phyloP scores from a whole-genome alignment of 2,329 filamentous ascomycete genomes.

The Cadophora sp. region DNA sequence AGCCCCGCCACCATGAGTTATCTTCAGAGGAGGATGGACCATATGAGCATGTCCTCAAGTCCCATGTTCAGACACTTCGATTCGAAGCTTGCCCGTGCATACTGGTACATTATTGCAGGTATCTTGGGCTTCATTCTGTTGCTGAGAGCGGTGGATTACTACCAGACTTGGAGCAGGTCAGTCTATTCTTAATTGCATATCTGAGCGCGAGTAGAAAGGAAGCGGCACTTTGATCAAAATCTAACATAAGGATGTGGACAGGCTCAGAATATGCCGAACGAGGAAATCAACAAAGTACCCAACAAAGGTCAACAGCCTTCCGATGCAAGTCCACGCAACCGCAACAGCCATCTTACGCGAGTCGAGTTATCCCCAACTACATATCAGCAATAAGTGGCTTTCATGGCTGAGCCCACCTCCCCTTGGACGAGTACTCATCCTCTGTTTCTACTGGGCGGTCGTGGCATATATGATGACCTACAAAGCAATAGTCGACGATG shows the following conservation, averaged over 20 bases:
- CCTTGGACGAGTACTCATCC: conserved; percentile 59
- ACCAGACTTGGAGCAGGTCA: conserved; percentile 37
- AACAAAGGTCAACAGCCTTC: conserved; percentile 55
- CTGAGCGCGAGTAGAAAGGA: background rate
- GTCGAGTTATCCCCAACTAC: conserved; percentile 60
- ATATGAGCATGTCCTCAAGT: conserved; percentile 37
- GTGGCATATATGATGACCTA: conserved; percentile 63
- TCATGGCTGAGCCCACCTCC: conserved; percentile 65
- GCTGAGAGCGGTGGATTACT: conserved; percentile 30
- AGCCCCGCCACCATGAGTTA: background rate
- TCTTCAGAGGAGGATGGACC: conserved; percentile 31
- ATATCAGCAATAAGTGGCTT: conserved; percentile 52
- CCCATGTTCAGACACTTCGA: conserved; percentile 54
- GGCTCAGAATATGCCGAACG: conserved; percentile 52
- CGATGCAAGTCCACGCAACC: conserved; percentile 63
- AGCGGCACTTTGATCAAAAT: background rate
- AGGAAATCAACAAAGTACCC: conserved; percentile 53
- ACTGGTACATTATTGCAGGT: conserved; percentile 64
- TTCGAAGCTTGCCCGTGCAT: conserved; percentile 58
- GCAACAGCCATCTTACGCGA: conserved; percentile 63
- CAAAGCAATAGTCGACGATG: conserved; percentile 56
- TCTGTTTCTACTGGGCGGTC: conserved; percentile 64
- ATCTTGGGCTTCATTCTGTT: conserved; percentile 43
- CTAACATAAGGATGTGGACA: conserved; percentile 37
- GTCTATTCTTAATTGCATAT: conserved; percentile 6